Evolutionary conservation across 108 stramenopile genomes (phyloP), one percentile per base, ranked within the genome.

Genomic region (Cyclostephanos invisitatus): DNA sequence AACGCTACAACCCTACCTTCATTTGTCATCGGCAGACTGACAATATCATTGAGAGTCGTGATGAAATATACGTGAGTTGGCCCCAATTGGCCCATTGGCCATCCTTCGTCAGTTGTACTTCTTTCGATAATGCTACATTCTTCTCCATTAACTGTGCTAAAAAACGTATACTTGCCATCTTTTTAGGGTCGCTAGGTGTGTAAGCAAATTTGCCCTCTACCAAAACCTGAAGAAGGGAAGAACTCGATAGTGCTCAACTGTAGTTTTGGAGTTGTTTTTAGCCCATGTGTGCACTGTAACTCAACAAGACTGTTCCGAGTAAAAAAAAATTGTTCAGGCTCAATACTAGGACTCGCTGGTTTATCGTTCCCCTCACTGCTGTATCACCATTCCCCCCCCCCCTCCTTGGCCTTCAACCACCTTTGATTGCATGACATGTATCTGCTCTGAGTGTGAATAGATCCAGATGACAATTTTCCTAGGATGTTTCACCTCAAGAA

Each of bases 181-280:
- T 56, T 29, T 66, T 66, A 51, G 64, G 55, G 42, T 65, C 53
- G 7, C 57, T 48, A 2, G 21, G 46, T 32, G 12, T n/a, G 11
- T 5, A 54, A 21, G 51, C 54, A 10, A 51, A 18, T 3, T 73
- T 44, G 8, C 48, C 15, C 14, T 62, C 71, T 35, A 32, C 35
- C 36, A 38, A 20, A 9, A 72, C 11, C 21, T 29, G 25, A 64
- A 73, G 1, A 73, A 29, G 15, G 37, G 35, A 58, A 67, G 72
- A 14, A 73, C 72, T 40, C 72, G 48, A 29, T 73, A 73, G 53
- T 57, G 8, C 36, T 54, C 72, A 35, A 73, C 17, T 25, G 55
- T 25, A 20, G 49, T 50, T 4, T 17, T 40, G 36, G 20, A 0
- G 7, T 12, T 37, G 27, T 29, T n/a, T 55, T 53, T n/a, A n/a